phyloP scores from a whole-genome alignment of 2,329 filamentous ascomycete species.

The Periconia sp. region DNA sequence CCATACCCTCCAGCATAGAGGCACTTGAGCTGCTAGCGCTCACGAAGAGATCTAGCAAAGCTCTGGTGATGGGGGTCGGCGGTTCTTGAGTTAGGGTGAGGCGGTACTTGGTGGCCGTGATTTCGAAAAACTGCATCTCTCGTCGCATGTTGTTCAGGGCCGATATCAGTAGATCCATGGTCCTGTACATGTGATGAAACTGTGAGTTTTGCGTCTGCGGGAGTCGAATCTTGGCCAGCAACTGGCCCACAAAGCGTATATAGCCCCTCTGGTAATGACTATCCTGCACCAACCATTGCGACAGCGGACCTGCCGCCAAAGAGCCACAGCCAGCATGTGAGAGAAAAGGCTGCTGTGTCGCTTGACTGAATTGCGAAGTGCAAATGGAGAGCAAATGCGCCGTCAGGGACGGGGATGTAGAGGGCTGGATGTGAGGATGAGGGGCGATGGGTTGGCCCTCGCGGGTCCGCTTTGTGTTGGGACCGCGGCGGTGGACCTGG shows the following conservation, averaged over 20 bases:
- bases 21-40: slow-evolving; percentile 55
- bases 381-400: slow-evolving; percentile 57
- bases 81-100: slow-evolving; percentile 53
- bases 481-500: slow-evolving; percentile 47
- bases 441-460: slow-evolving; percentile 42
- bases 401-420: slow-evolving; percentile 54
- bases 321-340: slow-evolving; percentile 64
- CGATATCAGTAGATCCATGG: slow-evolving; percentile 64
- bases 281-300: slow-evolving; percentile 72
- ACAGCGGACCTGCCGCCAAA: slow-evolving; percentile 58
- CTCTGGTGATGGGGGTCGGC: slow-evolving; percentile 53
- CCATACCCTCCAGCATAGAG: slow-evolving; percentile 66
- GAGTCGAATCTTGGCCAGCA: slow-evolving; percentile 64
- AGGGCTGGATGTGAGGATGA: slow-evolving; percentile 20
- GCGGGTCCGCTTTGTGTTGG: slow-evolving; percentile 43
- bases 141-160: slow-evolving; percentile 67
- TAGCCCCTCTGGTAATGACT: slow-evolving; percentile 71
- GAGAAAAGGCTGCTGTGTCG: slow-evolving; percentile 70
- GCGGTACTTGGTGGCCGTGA: slow-evolving; percentile 62
- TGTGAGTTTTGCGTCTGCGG: slow-evolving; percentile 49
- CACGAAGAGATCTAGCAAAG: slow-evolving; percentile 62
- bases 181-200: slow-evolving; percentile 55
- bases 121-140: slow-evolving; percentile 69
- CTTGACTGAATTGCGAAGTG: slow-evolving; percentile 51
- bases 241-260: slow-evolving; percentile 65